phyloP scores from a whole-genome alignment of 768 basidiomycete genomes.

The Boletellus ananas region DNA sequence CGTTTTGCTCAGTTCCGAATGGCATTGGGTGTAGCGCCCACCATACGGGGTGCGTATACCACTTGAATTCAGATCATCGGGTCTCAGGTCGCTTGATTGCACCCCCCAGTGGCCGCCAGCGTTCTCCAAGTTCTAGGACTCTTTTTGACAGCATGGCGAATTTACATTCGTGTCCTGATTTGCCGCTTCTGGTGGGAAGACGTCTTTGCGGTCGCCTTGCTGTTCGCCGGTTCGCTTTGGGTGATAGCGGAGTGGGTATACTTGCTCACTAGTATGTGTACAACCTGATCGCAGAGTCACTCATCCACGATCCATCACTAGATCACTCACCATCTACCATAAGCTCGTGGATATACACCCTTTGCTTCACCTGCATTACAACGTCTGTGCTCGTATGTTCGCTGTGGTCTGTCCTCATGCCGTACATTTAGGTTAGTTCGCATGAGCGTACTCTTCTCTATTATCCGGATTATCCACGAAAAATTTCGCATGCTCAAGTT shows the following conservation, averaged over 20 bases:
- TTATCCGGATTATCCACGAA: slow-evolving; percentile 13
- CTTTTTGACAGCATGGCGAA: slow-evolving; percentile 15
- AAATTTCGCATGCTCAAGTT: slow-evolving; percentile 3
- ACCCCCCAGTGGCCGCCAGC: slow-evolving; percentile 4
- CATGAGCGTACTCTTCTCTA: slow-evolving; percentile 20
- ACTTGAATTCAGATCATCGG: not conserved
- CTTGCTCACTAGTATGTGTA: slow-evolving; percentile 3
- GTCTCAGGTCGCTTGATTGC: not conserved
- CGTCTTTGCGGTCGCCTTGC: slow-evolving; percentile 9
- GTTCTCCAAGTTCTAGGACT: slow-evolving; percentile 14
- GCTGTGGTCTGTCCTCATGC: not conserved
- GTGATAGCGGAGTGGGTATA: slow-evolving; percentile 10
- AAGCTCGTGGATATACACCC: slow-evolving; percentile 9
- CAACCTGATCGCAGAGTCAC: not conserved
- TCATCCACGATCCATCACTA: not conserved
- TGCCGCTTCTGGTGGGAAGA: slow-evolving; percentile 21
- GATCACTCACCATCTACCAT: slow-evolving; percentile 8
- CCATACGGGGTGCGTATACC: not conserved
- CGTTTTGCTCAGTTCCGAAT: not conserved
- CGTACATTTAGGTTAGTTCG: slow-evolving; percentile 10
- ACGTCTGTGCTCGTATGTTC: not conserved
- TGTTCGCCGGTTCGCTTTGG: slow-evolving; percentile 13
- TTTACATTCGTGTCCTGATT: slow-evolving; percentile 16
- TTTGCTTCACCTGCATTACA: slow-evolving; percentile 9
- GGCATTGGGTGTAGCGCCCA: not conserved